phyloP scores from a whole-genome alignment of 2,329 filamentous ascomycete species.

The Lithohypha guttulata region DNA sequence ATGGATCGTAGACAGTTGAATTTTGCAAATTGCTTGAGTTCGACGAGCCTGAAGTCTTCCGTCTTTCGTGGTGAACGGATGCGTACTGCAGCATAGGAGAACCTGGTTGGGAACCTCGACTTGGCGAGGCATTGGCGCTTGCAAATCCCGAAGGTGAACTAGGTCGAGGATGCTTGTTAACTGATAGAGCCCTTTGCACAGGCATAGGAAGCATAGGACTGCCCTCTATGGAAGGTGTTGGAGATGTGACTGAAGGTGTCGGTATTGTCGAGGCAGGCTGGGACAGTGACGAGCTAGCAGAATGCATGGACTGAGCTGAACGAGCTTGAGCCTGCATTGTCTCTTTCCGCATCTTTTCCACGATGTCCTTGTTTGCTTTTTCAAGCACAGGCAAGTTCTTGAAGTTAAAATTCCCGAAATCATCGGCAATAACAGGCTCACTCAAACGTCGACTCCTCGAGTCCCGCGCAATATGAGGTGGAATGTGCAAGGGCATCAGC shows the following conservation, averaged over 20 bases:
- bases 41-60: slow-evolving; percentile 85
- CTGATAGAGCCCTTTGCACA: slow-evolving; percentile 71
- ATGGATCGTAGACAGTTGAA: slow-evolving; percentile 6
- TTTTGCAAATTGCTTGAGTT: slow-evolving; percentile 54
- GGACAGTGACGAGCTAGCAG: slow-evolving; percentile 30
- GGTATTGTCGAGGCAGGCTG: slow-evolving; percentile 27
- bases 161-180: slow-evolving; percentile 71
- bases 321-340: slow-evolving; percentile 63
- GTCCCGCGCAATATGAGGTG: slow-evolving; percentile 79
- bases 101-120: slow-evolving; percentile 68
- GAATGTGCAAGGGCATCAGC: slow-evolving; percentile 90
- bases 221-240: slow-evolving; percentile 64
- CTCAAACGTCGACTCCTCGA: slow-evolving; percentile 77
- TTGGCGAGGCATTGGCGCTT: slow-evolving; percentile 78
- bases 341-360: slow-evolving; percentile 88
- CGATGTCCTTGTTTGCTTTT: slow-evolving; percentile 97
- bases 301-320: slow-evolving; percentile 5
- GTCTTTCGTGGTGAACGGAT: slow-evolving; percentile 67
- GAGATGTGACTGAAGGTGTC: slow-evolving; percentile 37
- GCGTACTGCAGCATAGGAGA: slow-evolving; percentile 96
- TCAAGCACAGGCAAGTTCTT: slow-evolving; percentile 95
- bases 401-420: slow-evolving; percentile 93
- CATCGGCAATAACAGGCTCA: slow-evolving; percentile 77
- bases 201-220: slow-evolving; percentile 74
- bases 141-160: slow-evolving; percentile 74